Evolutionary conservation across 345 rosid species (phyloP), one percentile per base, ranked within the genome.

Genomic region (Barbarea vulgaris): DNA sequence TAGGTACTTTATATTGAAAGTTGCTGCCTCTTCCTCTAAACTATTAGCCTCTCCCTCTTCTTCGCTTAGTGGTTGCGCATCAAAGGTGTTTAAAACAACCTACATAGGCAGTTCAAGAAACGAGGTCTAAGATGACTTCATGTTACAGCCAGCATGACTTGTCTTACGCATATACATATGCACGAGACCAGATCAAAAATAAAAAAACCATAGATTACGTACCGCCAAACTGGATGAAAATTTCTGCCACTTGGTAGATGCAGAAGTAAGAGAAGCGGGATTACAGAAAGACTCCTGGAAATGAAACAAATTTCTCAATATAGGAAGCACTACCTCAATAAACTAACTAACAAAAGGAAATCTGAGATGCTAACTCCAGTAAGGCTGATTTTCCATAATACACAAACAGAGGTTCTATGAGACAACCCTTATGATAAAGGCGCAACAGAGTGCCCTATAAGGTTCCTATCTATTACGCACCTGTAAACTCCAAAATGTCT

Each of bases 401-500:
- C 22, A 22, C 67, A 52, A 76, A 12, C 19, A 82, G 34, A 56
- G 51, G 2, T 36, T 56, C 42, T 53, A 62, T 21, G 21, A 70
- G 54, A 48, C 22, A 37, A 39, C 47, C 55, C 59, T 36, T 19
- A 28, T 15, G 52, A 64, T 25, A 46, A 64, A 56, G 48, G 56
- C 2, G 44, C 17, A 71, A 11, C 72, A 77, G 19, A 70, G 72
- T 64, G 34, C 60, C 65, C 57, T 30, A 53, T 17, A 42, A 64
- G 41, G 39, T 68, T 68, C 37, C 21, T 25, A 50, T 14, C 61
- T 60, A 61, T 28, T 9, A 55, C 78, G 61, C 74, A 89, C 99
- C 97, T 92, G 99, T 75, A 95, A 88, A 85, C 97, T 90, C 98
- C 99, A 95, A 69, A 95, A 86, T 66, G 94, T 95, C 82, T 86